Base-by-base conservation (phyloP, 169 alveolate genomes). In the Cryptosporidium baileyi region DNA sequence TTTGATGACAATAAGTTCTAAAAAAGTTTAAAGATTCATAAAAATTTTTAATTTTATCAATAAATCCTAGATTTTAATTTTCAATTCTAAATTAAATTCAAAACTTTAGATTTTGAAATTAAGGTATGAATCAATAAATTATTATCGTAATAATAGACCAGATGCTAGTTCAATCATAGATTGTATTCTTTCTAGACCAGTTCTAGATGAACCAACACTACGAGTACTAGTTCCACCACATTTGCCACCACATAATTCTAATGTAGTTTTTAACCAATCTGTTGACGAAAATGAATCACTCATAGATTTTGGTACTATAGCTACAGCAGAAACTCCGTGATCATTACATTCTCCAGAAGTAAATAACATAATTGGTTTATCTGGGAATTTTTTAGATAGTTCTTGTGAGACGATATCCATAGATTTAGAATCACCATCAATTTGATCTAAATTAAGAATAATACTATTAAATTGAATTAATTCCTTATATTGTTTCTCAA, bases 191-290 rank as follows among this genome's bases (percentile, higher is more conserved):
- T 74, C 67, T 32, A 41, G 11, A 1, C 85, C 67, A 9, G 32
- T 57, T 47, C 36, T 74, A 36, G 85, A 74, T 9, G 85, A 74
- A 17, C 85, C 85, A 38, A 74, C 67, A 7, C 62, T 51, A 22
- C 67, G 30, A 7, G 36, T n/a, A 22, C 54, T 67, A 7, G 41
- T 74, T 19, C 85, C 85, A 15, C 85, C 85, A 59, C 85, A 74
- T 45, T 74, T 74, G 28, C 85, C 85, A 38, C 24, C 34, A 36
- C 74, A 74, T 38, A 74, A 22, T 17, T 74, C 74, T 11, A 74
- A 15, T 3, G 85, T 74, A 32, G 85, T 52, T 51, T 74, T 51
- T 24, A 74, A 30, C 85, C 85, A 74, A 15, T 17, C 26, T 1
- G 19, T 40, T 24, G 74, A 51, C 32, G 60, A n/a, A 34, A 74